These are phyloP conservation scores for Candida taoyuanica DNA, from an alignment of 805 yeast genomes.

Conservation along the genomic window DNA sequence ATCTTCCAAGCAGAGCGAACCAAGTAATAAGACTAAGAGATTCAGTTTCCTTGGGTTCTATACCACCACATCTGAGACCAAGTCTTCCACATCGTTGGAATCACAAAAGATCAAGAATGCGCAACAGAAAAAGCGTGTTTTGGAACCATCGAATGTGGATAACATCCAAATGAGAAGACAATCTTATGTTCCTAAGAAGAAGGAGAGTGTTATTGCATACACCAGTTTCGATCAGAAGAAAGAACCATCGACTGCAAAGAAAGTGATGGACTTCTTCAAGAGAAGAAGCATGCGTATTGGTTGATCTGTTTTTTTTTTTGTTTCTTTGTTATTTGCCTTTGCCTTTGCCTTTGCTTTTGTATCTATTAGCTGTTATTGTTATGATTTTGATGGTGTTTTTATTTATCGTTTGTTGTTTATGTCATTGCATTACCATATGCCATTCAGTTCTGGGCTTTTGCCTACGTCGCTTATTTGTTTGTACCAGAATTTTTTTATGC, in stretches of 20 bases:
- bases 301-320: not conserved
- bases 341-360: not conserved
- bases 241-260: slow-evolving; percentile 71
- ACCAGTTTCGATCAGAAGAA: slow-evolving; percentile 32
- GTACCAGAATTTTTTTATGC: no score
- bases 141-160: slow-evolving; percentile 25
- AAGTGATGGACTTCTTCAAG: slow-evolving; percentile 74
- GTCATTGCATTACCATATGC: no score
- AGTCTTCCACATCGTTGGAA: slow-evolving; percentile 10
- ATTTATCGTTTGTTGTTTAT: not conserved
- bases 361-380: not conserved
- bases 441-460: no score
- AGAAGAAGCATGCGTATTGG: slow-evolving; percentile 46
- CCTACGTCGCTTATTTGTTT: no score
- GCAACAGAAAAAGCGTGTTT: slow-evolving; percentile 17
- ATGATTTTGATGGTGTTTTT: not conserved
- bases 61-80: slow-evolving; percentile 14
- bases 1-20: slow-evolving; percentile 8
- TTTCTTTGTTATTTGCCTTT: not conserved
- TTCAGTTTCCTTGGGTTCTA: slow-evolving; percentile 39
- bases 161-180: slow-evolving; percentile 15
- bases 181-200: slow-evolving; percentile 14
- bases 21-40: slow-evolving; percentile 29
- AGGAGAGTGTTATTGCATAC: slow-evolving; percentile 18
- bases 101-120: slow-evolving; percentile 2